These are phyloP conservation scores for Gypsophila paniculata DNA, from an alignment of 179 eudicot genomes.

Conservation along the genomic window DNA sequence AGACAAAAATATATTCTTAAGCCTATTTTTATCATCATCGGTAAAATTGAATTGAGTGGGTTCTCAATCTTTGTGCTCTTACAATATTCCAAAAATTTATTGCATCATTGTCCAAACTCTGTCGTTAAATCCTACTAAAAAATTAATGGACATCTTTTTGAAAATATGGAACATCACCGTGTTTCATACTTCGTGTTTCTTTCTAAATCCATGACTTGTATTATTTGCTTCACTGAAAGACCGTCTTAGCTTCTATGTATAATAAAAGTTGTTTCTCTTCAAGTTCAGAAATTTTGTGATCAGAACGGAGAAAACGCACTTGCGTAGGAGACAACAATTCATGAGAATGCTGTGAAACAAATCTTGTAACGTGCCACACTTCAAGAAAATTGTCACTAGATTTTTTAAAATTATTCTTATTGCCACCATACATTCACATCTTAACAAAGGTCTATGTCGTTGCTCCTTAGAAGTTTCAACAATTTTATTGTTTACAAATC, in stretches of 20 bases:
- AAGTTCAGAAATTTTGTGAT: constrained; percentile 14
- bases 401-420: constrained; percentile 10
- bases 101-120: constrained; percentile 2
- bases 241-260: constrained; percentile 7
- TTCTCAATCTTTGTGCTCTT: background rate
- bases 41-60: constrained; percentile 5
- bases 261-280: constrained; percentile 9
- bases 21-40: background rate
- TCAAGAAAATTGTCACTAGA: constrained; percentile 5
- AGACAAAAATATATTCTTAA: constrained; percentile 5
- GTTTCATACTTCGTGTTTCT: constrained; percentile 8
- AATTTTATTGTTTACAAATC: background rate
- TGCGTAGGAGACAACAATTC: background rate
- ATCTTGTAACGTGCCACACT: constrained; percentile 13
- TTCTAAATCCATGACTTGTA: constrained; percentile 12
- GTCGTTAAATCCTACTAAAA: background rate
- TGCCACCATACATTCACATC: constrained; percentile 15
- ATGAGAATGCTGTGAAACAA: constrained; percentile 5
- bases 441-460: background rate
- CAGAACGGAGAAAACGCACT: constrained; percentile 8
- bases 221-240: background rate
- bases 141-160: constrained; percentile 8
- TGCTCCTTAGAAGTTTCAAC: constrained; percentile 14
- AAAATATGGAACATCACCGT: background rate
- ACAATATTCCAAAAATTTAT: constrained; percentile 5